Base-by-base conservation (phyloP, 2,329 filamentous ascomycete species). In the Cytospora paraplurivora region DNA sequence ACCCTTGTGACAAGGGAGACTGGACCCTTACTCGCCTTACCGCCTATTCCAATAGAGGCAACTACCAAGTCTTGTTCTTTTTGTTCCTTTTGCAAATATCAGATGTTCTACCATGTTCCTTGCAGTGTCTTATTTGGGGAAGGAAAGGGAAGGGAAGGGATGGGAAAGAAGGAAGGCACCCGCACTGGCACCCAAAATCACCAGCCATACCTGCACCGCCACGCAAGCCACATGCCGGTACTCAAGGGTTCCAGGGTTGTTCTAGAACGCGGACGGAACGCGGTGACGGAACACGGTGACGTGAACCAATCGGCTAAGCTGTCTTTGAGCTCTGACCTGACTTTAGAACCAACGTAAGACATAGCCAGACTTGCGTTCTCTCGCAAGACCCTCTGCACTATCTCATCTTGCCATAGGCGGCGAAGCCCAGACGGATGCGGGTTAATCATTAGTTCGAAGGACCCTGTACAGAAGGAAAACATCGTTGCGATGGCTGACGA, bases 401-500 rank as follows among this genome's bases (percentile, higher is more conserved):
- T 38, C 8, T 17, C 27, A 21, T n/a, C 35, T 37, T 51, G 41
- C 62, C 62, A 38, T 19, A 44, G 54, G 41, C 33, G 41, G 63
- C 56, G n/a, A 65, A 41, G 58, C 57, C 58, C 35, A 60, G 55
- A 54, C 52, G 35, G 13, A 17, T 34, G 27, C 27, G 27, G 27
- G 27, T 27, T 27, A 27, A 27, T 27, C 27, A 27, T 27, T 27
- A 27, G 4, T 27, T 27, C 27, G 50, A 4, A 35, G 41, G 56
- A 50, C 27, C 17, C 50, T 35, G 21, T 17, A n/a, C 21, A 15
- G 11, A 37, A 53, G 17, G n/a, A 27, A 38, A 38, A 35, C 10
- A n/a, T 44, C 17, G 33, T 44, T 49, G 27, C 56, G 47, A 79
- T 79, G 77, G 71, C 76, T 35, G 75, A 77, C 70, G 78, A 82